phyloP scores from a whole-genome alignment of 805 yeast species.

The Kuraishia floccosa region DNA sequence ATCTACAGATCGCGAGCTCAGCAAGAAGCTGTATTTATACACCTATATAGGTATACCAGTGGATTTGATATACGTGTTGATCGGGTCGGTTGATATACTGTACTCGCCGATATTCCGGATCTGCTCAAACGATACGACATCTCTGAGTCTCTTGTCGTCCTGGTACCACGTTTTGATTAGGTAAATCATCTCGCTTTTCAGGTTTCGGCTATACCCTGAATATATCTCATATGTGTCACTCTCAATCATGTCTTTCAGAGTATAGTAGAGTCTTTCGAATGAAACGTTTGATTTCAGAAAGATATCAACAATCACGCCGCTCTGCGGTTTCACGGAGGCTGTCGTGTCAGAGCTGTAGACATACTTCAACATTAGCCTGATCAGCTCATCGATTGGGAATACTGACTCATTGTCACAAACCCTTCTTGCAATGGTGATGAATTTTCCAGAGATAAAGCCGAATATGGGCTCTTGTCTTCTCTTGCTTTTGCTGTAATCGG shows the following conservation, averaged over 20 bases:
- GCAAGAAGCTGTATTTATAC: no score
- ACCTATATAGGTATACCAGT: slow-evolving; percentile 26
- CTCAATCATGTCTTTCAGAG: slow-evolving; percentile 51
- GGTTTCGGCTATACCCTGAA: slow-evolving; percentile 25
- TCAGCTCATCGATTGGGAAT: slow-evolving; percentile 65
- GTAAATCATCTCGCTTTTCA: slow-evolving; percentile 47
- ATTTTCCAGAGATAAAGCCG: slow-evolving; percentile 23
- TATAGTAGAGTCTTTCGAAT: slow-evolving; percentile 54
- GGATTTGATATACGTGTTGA: slow-evolving; percentile 30
- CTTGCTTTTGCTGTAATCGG: slow-evolving; percentile 13
- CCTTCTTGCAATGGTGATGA: slow-evolving; percentile 41
- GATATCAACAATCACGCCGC: slow-evolving; percentile 49
- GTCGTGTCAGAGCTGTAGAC: slow-evolving; percentile 18
- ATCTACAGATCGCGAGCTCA: no score
- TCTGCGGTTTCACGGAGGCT: slow-evolving; percentile 7
- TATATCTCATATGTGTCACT: slow-evolving; percentile 42
- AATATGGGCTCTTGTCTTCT: slow-evolving; percentile 23
- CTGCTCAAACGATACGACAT: slow-evolving; percentile 34
- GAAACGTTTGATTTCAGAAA: slow-evolving; percentile 55
- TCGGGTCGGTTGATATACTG: slow-evolving; percentile 44
- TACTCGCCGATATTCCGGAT: slow-evolving; percentile 34
- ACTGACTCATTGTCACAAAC: slow-evolving; percentile 62
- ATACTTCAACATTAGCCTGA: slow-evolving; percentile 53
- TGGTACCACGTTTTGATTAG: slow-evolving; percentile 59
- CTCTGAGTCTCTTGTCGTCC: slow-evolving; percentile 52